Conservation (phyloP, 176 grass and related monocot genomes). For the sorghum (Sorghum bicolor) region Sorghum_bicolor_NCBIv3 NC_012872.2:29401001-29401500, state of each 20-base stretch:
- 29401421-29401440: no score
- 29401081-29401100: slow-evolving; percentile 83
- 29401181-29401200: slow-evolving; percentile 3
- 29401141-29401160: not conserved
- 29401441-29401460: no score
- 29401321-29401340: not conserved
- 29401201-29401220: slow-evolving; percentile 27
- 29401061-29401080: slow-evolving; percentile 98
- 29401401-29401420: no score
- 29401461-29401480: no score
- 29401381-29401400: no score
- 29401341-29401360: no score
- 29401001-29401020: slow-evolving; percentile 85
- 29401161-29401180: not conserved
- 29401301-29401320: slow-evolving; percentile 16
- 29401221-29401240: slow-evolving; percentile 74
- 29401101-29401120: slow-evolving; percentile 78
- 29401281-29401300: not conserved
- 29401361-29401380: no score
- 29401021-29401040: slow-evolving; percentile 80
- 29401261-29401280: slow-evolving; percentile 73
- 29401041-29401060: slow-evolving; percentile 78
- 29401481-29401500: no score
- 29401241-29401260: slow-evolving; percentile 74
- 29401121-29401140: slow-evolving; percentile 24